Evolutionary conservation across 805 yeast species (phyloP), one percentile per base, ranked within the genome.

Genomic region (Candida germanica): DNA sequence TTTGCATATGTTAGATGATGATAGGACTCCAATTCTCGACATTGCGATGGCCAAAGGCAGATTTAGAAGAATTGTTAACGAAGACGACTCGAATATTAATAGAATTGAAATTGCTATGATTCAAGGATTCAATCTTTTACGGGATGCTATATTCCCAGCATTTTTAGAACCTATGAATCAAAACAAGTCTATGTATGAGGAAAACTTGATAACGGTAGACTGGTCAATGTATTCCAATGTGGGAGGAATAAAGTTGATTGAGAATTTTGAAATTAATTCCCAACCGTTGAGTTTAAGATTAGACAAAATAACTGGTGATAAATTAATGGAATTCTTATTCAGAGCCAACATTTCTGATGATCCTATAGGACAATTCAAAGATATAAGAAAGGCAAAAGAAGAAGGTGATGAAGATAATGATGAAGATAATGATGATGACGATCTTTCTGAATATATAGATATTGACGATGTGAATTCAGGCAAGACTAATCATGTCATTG

Each of bases 141-240:
- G 50, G 4, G 48, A 50, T 10, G 58, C 72, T 0, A 37, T 42
- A 29, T 67, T 51, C 34, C 60, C 59, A 2, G 54, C 54, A 6
- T 57, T 67, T 33, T 46, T 67, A 26, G 66, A 53, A 36, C 71
- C 71, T 2, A 39, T 43, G 29, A 11, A 31, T 21, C 28, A 30
- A 21, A 16, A 5, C 9, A 22, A 32, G 3, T 16, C 25, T 6
- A 35, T 31, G 14, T 16, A 14, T 3, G 44, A 10, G 2, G 26
- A 33, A 9, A 50, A 55, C 31, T 41, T 68, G 26, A 44, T 68
- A 6, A 46, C 51, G 3, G 58, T 64, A 6, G 62, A 59, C 32
- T 68, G 73, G 73, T 57, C 64, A 1, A 63, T 68, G 67, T 63
- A 64, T 40, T 45, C 66, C 13, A 47, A 65, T 4, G 56, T 68